A percentile compares a stretch with the other conserved stretches of the same genome.
These are phyloP conservation scores for Mucor racemosus DNA, from an alignment of 371 early-diverging fungal genomes.

Conservation along the genomic window DNA sequence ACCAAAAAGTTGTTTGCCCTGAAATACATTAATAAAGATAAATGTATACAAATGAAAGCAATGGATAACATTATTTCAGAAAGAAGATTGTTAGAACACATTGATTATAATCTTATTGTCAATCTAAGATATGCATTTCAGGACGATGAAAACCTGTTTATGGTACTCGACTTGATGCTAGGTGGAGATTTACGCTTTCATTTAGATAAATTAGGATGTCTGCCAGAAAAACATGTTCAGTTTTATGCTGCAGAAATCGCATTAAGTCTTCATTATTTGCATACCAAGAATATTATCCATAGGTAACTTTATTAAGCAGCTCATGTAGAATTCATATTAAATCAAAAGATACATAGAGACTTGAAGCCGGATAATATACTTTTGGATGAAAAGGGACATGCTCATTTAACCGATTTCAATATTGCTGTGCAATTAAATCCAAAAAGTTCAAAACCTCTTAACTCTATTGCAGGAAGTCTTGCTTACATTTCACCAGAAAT, in stretches of 20 bases:
- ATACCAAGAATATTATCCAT: conserved; percentile 64
- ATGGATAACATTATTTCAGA: conserved; percentile 63
- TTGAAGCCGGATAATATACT: conserved; percentile 68
- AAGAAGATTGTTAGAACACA: conserved; percentile 56
- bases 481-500: conserved; percentile 88
- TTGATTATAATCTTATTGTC: conserved; percentile 61
- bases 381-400: conserved; percentile 18
- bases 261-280: conserved; percentile 71
- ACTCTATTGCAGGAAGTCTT: conserved; percentile 78
- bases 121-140: conserved; percentile 84
- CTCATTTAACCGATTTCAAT: conserved; percentile 87
- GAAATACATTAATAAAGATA: conserved; percentile 66
- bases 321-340: background rate
- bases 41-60: conserved; percentile 62
- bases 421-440: conserved; percentile 60
- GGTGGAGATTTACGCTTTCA: conserved; percentile 92
- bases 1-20: conserved; percentile 62
- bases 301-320: conserved; percentile 12
- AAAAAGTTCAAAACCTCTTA: conserved; percentile 41
- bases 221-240: conserved; percentile 75
- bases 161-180: conserved; percentile 81
- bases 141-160: conserved; percentile 81
- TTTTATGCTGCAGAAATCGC: conserved; percentile 84
- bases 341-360: conserved; percentile 58
- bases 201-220: conserved; percentile 60